Percentiles rank a stretch among this genome's conserved stretches.
These are phyloP conservation scores for Cyanodermella asteris DNA, from an alignment of 2,329 filamentous ascomycete species.

Conservation along the genomic window DNA sequence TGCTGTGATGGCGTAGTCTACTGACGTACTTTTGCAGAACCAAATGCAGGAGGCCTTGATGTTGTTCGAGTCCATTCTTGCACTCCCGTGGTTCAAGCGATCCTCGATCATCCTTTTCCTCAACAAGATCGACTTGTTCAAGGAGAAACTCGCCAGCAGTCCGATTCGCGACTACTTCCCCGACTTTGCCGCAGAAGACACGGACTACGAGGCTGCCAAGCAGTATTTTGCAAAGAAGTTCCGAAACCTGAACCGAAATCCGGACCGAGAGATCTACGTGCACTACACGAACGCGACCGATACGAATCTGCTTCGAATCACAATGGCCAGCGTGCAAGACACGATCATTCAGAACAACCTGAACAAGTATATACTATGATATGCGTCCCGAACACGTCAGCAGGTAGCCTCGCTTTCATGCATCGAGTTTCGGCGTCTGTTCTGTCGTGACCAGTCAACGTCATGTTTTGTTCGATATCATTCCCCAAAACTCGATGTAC, in stretches of 20 bases:
- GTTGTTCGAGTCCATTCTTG: conserved; percentile 69
- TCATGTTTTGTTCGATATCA: too few species aligned
- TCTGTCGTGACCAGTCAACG: too few species aligned
- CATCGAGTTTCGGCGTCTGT: too few species aligned
- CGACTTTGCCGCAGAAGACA: conserved; percentile 50
- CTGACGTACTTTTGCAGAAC: conserved; percentile 30
- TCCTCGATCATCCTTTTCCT: conserved; percentile 67
- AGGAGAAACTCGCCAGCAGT: conserved; percentile 47
- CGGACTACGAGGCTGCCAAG: conserved; percentile 51
- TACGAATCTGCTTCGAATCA: conserved; percentile 62
- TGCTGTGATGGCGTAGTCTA: not conserved
- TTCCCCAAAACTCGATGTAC: too few species aligned
- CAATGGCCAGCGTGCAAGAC: conserved; percentile 68
- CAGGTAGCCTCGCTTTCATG: too few species aligned
- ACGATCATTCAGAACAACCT: conserved; percentile 74
- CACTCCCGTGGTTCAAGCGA: conserved; percentile 68
- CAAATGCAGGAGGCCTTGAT: conserved; percentile 83
- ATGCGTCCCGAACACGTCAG: too few species aligned
- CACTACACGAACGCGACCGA: conserved; percentile 39
- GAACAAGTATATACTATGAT: conserved; percentile 54
- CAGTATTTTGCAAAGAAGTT: conserved; percentile 73
- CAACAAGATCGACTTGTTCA: conserved; percentile 76
- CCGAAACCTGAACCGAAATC: conserved; percentile 46
- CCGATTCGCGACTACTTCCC: conserved; percentile 57
- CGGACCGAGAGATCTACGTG: conserved; percentile 34